A percentile compares a stretch with the other conserved stretches of the same genome.
Evolutionary conservation across 257 asterid genomes (phyloP).

Genomic region (Salvia hispanica): DNA sequence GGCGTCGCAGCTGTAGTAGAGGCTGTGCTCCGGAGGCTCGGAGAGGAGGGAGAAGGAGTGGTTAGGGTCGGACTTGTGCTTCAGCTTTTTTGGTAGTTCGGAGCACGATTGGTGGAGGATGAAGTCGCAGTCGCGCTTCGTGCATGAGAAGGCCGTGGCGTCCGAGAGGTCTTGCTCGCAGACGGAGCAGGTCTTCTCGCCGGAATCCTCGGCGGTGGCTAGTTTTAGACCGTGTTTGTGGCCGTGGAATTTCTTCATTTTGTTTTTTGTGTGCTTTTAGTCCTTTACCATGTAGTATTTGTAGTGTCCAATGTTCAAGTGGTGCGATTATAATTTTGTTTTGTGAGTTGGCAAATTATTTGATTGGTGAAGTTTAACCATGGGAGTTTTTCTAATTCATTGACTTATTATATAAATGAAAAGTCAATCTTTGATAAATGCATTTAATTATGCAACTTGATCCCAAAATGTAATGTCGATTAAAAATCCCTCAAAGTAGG

Average conservation of each 20-base stretch:
- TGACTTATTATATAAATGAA: too few species aligned
- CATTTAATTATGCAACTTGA: too few species aligned
- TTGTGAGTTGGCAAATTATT: too few species aligned
- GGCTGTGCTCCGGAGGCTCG: constrained; percentile 33
- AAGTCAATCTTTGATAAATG: too few species aligned
- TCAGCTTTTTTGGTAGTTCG: constrained; percentile 36
- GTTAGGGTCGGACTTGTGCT: constrained; percentile 40
- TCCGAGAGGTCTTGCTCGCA: constrained; percentile 37
- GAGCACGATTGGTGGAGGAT: constrained; percentile 45
- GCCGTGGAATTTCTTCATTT: constrained; percentile 18
- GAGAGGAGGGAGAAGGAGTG: constrained; percentile 37
- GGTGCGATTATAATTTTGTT: too few species aligned
- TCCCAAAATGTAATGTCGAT: too few species aligned
- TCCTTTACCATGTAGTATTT: too few species aligned
- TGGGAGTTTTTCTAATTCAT: too few species aligned
- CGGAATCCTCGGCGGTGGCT: neutral
- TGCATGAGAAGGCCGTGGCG: constrained; percentile 38
- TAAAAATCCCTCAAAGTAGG: too few species aligned
- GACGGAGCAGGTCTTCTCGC: constrained; percentile 4
- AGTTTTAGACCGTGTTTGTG: constrained; percentile 11
- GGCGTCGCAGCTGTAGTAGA: constrained; percentile 38
- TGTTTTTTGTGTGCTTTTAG: neutral
- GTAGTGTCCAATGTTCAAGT: neutral
- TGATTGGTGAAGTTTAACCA: too few species aligned
- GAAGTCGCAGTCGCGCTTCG: constrained; percentile 43